phyloP scores from a whole-genome alignment of 2,329 filamentous ascomycete species.

The Calonectria pseudoturangicola region DNA sequence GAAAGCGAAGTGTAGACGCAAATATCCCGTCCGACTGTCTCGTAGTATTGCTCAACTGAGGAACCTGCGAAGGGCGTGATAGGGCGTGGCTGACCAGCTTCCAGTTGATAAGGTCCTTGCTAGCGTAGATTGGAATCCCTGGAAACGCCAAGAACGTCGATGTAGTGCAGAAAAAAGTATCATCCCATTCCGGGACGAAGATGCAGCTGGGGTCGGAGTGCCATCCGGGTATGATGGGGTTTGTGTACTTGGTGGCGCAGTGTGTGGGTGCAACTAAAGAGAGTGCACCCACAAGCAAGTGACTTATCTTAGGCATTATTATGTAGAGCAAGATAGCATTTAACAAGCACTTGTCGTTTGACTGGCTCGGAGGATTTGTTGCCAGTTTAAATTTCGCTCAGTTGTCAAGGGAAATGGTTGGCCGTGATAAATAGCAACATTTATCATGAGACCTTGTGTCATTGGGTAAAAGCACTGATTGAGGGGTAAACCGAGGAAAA shows the following conservation, averaged over 20 bases:
- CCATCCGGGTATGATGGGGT: constrained; percentile 69
- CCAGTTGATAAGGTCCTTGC: constrained; percentile 42
- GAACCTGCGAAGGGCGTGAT: not conserved
- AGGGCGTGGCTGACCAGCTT: constrained; percentile 18
- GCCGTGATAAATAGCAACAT: no score
- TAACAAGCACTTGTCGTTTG: not conserved
- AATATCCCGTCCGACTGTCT: constrained; percentile 22
- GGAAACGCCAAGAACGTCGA: constrained; percentile 72
- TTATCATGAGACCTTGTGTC: no score
- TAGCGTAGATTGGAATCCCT: constrained; percentile 71
- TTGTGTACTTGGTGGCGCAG: constrained; percentile 51
- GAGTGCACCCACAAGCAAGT: not conserved
- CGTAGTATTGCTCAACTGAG: not conserved
- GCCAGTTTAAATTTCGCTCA: not conserved
- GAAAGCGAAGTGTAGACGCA: constrained; percentile 19
- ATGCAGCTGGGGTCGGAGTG: constrained; percentile 68
- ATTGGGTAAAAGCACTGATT: no score
- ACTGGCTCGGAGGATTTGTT: no score
- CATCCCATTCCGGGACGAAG: constrained; percentile 60
- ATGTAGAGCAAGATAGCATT: not conserved
- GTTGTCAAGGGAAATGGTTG: no score
- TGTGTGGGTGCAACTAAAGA: not conserved
- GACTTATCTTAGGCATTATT: not conserved
- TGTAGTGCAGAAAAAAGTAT: constrained; percentile 70
- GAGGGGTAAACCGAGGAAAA: not conserved